Evolutionary conservation across 495 filamentous ascomycete genomes (phyloP), one percentile per base, ranked within the genome.

Genomic region (Hypoxylon fuscum): DNA sequence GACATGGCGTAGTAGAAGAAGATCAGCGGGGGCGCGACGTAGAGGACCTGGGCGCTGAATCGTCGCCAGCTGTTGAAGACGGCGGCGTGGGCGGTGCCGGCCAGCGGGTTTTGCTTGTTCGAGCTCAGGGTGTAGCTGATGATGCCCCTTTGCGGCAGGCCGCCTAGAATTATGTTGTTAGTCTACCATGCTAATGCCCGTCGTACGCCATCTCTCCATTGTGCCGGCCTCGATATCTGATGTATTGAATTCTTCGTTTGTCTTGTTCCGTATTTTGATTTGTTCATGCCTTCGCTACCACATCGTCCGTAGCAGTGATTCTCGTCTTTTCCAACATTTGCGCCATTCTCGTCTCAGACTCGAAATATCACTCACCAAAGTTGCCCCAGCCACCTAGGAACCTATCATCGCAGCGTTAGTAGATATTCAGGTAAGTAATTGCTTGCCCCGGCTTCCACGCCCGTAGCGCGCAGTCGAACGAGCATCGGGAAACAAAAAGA

Each of bases 381-480:
- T 80, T 80, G 68, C 94, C 94, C 94, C 93, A 98, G 72, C 71
- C 73, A 70, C 94, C 95, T 42, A 96, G 78, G 76, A 81, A 97
- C 59, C 93, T 97, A 71, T 67, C 62, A n/a, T 78, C 79, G 73
- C 44, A 68, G 8, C 53, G 67, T 80, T 43, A 78, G 73, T 54
- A 63, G 37, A 20, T 35, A 25, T 31, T 11, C 15, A 11, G 9
- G 7, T n/a, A 11, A 12, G 5, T 5, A 37, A 43, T 50, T 2
- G 1, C 5, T 22, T 44, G 12, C 3, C n/a, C 1, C 20, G 25
- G 15, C 35, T 35, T 9, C n/a, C 32, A 14, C n/a, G 5, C 20
- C 34, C 11, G 14, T 25, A 55, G 35, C 44, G 29, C 11, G 38
- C 41, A 42, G 14, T 42, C 14, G 14, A 43, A 35, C 43, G 38